A percentile compares a stretch with the other conserved stretches of the same genome.
Evolutionary conservation across 768 basidiomycete genomes (phyloP).

Genomic region (Dacryopinax primogenitus): DNA sequence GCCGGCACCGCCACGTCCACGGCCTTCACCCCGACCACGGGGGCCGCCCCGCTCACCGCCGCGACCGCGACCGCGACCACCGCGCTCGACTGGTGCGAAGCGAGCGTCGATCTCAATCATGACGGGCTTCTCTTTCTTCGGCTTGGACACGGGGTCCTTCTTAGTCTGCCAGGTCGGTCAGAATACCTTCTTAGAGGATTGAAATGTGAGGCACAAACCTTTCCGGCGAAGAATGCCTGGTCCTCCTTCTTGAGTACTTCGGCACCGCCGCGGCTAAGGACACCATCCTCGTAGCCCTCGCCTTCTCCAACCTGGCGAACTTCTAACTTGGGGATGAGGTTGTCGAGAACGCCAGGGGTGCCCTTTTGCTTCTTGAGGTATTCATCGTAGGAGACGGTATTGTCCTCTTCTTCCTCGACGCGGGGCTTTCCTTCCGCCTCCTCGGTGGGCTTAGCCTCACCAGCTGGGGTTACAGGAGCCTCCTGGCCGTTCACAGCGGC

Average conservation of each 20-base stretch:
- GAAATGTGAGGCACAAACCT: conserved; percentile 41
- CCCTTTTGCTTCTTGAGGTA: conserved; percentile 76
- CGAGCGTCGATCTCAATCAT: conserved; percentile 84
- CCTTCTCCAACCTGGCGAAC: conserved; percentile 50
- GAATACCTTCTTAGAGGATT: neutral
- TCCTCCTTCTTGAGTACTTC: conserved; percentile 49
- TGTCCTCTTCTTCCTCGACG: conserved; percentile 67
- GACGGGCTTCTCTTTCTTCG: conserved; percentile 71
- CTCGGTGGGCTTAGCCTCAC: conserved; percentile 19
- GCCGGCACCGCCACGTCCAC: conserved; percentile 36
- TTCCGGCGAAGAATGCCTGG: conserved; percentile 73
- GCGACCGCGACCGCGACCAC: conserved; percentile 27
- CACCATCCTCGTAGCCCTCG: conserved; percentile 55
- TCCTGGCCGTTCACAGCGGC: conserved; percentile 23
- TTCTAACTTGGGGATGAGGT: conserved; percentile 63
- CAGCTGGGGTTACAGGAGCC: conserved; percentile 25
- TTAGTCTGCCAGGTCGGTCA: conserved; percentile 39
- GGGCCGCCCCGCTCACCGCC: conserved; percentile 33
- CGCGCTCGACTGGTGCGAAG: conserved; percentile 57
- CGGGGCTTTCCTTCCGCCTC: conserved; percentile 10
- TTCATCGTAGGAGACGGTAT: conserved; percentile 86
- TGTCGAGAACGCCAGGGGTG: conserved; percentile 31
- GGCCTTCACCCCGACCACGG: conserved; percentile 46
- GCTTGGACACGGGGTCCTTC: conserved; percentile 45
- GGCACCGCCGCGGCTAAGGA: conserved; percentile 60